Evolutionary conservation across 768 basidiomycete species (phyloP).

Genomic region (Amanita jacksonii): DNA sequence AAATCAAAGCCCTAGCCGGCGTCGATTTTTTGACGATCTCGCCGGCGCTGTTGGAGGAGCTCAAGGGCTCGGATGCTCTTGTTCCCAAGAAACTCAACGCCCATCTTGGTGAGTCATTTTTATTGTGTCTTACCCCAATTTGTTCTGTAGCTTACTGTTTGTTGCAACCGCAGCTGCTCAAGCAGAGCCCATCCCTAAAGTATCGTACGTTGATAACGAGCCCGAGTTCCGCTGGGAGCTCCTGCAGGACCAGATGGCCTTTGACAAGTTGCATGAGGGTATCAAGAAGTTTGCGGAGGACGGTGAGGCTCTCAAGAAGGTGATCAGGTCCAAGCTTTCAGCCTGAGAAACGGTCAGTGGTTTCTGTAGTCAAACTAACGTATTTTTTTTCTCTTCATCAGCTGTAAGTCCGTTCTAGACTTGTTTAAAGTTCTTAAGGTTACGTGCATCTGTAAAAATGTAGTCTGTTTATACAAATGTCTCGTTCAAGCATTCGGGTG

Average conservation of each 20-base stretch:
- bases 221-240: conserved; percentile 93
- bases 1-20: conserved; percentile 92
- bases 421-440: too few species aligned
- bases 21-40: conserved; percentile 98
- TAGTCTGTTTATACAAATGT: too few species aligned
- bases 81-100: conserved; percentile 85
- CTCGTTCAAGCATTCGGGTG: too few species aligned
- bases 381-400: too few species aligned
- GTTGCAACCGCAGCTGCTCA: conserved; percentile 49
- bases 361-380: too few species aligned
- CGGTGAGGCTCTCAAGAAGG: conserved; percentile 76
- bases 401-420: too few species aligned
- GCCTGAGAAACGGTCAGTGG: too few species aligned
- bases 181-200: conserved; percentile 63
- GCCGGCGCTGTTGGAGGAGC: conserved; percentile 83
- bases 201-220: conserved; percentile 84
- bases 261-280: conserved; percentile 97
- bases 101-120: conserved; percentile 41
- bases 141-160: not conserved
- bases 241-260: conserved; percentile 94
- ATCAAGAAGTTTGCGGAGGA: conserved; percentile 98
- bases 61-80: conserved; percentile 66
- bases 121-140: conserved; percentile 8
- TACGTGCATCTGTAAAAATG: too few species aligned
- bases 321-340: conserved; percentile 62